Conservation (phyloP, 805 yeast species). For the Schwanniomyces vanrijiae region DNA sequence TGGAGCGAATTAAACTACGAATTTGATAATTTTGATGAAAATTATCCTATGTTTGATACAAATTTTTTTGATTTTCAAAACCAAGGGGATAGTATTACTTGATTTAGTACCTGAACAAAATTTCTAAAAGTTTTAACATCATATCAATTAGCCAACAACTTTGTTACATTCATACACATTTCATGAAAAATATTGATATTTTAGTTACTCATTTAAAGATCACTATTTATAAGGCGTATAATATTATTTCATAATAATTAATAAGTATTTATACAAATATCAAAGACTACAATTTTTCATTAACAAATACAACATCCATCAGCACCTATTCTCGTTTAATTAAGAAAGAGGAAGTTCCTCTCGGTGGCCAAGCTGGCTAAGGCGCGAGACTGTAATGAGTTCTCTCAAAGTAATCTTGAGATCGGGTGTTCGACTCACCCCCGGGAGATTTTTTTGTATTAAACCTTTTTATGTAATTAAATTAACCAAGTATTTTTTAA, state of each 20-base stretch:
- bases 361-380: slow-evolving; percentile 52
- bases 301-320: no score
- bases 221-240: no score
- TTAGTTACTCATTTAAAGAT: no score
- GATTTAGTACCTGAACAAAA: no score
- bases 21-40: slow-evolving; percentile 14
- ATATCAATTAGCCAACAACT: no score
- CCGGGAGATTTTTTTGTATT: slow-evolving; percentile 38
- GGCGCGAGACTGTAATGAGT: slow-evolving; percentile 49
- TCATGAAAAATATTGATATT: no score
- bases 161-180: no score
- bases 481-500: neutral
- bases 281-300: no score
- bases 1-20: slow-evolving; percentile 9
- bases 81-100: no score
- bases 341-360: slow-evolving; percentile 27
- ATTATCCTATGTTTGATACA: slow-evolving; percentile 11
- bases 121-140: neutral
- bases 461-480: neutral
- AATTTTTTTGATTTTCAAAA: neutral
- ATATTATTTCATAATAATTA: no score
- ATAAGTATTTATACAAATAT: no score
- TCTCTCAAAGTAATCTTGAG: slow-evolving; percentile 42
- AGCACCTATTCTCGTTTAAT: no score
- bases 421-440: slow-evolving; percentile 53